A percentile compares a stretch with the other conserved stretches of the same genome.
These are phyloP conservation scores for Trypanosoma grayi DNA, from an alignment of 208 protist genomes.

Conservation along the genomic window DNA sequence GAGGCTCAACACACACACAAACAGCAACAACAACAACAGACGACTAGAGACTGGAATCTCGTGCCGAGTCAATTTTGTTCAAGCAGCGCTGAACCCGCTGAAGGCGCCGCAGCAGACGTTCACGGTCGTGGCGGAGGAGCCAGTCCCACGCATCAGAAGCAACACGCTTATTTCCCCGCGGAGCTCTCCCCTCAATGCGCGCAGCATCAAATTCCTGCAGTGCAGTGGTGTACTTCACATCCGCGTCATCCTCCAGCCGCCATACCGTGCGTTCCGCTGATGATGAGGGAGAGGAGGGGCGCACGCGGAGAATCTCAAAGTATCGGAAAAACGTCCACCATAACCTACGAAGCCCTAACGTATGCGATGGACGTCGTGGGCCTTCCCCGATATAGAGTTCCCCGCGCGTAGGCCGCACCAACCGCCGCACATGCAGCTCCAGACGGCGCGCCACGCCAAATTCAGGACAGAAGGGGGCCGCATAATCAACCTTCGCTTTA, in stretches of 20 bases:
- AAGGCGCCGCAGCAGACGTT: constrained; percentile 30
- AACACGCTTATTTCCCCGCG: background rate
- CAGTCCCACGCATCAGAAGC: constrained; percentile 33
- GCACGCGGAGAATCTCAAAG: constrained; percentile 14
- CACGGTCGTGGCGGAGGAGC: constrained; percentile 23
- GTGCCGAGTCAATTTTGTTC: constrained; percentile 15
- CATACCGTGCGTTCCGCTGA: constrained; percentile 2
- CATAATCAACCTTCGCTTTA: background rate
- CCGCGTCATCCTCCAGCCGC: constrained; percentile 9
- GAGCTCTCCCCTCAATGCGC: background rate
- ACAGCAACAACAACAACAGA: no score
- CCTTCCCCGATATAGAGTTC: constrained; percentile 1
- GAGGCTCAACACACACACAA: no score
- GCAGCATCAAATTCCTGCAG: constrained; percentile 3
- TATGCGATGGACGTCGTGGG: background rate
- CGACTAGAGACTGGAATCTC: background rate
- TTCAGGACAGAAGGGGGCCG: background rate
- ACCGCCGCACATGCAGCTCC: constrained; percentile 5
- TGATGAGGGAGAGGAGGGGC: background rate
- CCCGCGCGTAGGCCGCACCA: constrained; percentile 7
- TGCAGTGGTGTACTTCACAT: constrained; percentile 8
- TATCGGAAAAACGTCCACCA: constrained; percentile 23
- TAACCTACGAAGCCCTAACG: background rate
- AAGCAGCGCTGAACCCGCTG: constrained; percentile 22
- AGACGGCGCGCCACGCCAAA: background rate